Percentiles rank a stretch among this genome's conserved stretches.
Conservation (phyloP, 371 early-diverging fungal genomes). For the Coemansia sp. region DNA sequence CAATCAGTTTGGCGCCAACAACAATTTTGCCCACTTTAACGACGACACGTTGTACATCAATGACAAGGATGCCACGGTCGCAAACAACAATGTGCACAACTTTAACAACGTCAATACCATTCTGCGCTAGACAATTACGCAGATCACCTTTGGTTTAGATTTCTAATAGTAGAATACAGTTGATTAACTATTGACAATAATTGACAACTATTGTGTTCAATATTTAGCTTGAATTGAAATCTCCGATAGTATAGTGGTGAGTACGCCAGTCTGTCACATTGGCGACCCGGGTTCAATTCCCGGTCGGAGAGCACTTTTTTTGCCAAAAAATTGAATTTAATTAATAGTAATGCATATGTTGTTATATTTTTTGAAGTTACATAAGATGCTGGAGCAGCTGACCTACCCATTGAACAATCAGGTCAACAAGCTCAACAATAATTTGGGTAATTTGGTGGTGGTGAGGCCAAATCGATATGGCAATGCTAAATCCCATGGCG, state of each 20-base stretch:
- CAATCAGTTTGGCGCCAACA: conserved; percentile 11
- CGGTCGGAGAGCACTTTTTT: conserved; percentile 33
- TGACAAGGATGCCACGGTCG: conserved; percentile 9
- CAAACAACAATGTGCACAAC: not conserved
- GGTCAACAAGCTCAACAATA: conserved; percentile 31
- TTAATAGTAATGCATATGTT: not conserved
- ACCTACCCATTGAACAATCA: conserved; percentile 40
- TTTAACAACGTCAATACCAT: not conserved
- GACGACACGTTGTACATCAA: conserved; percentile 20
- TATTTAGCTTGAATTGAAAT: not conserved
- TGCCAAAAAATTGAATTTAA: not conserved
- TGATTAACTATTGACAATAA: not conserved
- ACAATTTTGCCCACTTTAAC: conserved; percentile 8
- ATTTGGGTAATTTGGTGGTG: conserved; percentile 18
- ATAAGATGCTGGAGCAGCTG: conserved; percentile 12
- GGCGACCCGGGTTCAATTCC: conserved; percentile 46
- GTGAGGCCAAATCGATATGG: conserved; percentile 28
- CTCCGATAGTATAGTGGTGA: conserved; percentile 37
- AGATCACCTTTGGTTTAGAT: too few species aligned
- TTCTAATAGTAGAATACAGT: too few species aligned
- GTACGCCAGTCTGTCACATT: conserved; percentile 41
- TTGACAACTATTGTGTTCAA: not conserved
- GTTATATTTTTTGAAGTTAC: not conserved
- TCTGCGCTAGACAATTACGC: too few species aligned
- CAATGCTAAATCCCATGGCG: conserved; percentile 16